These are phyloP conservation scores for Leccinellum albellum DNA, from an alignment of 768 basidiomycete genomes.

Conservation along the genomic window DNA sequence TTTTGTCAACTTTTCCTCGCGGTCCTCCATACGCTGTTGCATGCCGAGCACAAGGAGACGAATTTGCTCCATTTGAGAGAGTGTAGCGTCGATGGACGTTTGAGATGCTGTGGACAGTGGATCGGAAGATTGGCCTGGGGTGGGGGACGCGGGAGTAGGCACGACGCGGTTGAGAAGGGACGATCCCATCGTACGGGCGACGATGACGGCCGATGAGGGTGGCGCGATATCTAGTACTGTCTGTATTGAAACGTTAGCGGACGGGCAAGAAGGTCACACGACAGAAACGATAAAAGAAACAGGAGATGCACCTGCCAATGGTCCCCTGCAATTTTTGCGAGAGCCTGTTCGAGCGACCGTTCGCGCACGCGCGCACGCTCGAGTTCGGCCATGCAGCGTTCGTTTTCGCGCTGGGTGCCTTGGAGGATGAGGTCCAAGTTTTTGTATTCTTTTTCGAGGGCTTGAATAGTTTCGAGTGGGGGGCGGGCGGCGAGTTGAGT, in stretches of 20 bases:
- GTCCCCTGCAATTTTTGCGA: conserved; percentile 67
- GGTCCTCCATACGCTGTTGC: conserved; percentile 63
- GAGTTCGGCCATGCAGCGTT: conserved; percentile 76
- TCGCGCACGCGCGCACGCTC: conserved; percentile 70
- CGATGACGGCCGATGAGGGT: conserved; percentile 25
- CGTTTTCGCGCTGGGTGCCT: conserved; percentile 83
- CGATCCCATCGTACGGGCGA: conserved; percentile 26
- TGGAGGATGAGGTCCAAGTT: conserved; percentile 72
- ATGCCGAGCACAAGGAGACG: conserved; percentile 68
- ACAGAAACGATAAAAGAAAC: not conserved
- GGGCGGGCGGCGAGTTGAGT: conserved; percentile 65
- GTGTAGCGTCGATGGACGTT: conserved; percentile 36
- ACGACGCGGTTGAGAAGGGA: conserved; percentile 24
- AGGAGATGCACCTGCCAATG: conserved; percentile 73
- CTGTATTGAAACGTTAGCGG: conserved; percentile 7
- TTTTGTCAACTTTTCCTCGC: conserved; percentile 60
- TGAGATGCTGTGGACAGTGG: conserved; percentile 18
- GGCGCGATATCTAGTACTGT: conserved; percentile 37
- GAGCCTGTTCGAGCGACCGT: conserved; percentile 70
- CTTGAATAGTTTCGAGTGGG: conserved; percentile 61
- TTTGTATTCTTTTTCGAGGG: conserved; percentile 66
- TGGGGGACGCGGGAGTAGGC: conserved; percentile 15
- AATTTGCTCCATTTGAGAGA: conserved; percentile 66
- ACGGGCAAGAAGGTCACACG: not conserved
- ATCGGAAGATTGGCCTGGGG: conserved; percentile 12